phyloP scores from a whole-genome alignment of 768 basidiomycete genomes.

The Termitomyces sp. region DNA sequence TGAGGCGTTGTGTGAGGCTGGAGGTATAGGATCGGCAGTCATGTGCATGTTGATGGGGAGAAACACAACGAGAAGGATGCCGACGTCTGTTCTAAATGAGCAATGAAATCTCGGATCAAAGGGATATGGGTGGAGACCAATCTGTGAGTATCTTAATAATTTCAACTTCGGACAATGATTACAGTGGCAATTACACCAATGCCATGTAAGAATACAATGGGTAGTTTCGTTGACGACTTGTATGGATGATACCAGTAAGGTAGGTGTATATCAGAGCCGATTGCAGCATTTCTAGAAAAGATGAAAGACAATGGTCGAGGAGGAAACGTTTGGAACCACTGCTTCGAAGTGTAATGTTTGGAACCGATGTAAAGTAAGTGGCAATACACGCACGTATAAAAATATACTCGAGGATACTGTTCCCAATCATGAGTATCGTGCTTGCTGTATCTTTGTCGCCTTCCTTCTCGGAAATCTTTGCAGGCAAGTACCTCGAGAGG shows the following conservation, averaged over 20 bases:
- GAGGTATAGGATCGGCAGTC: slow-evolving; percentile 46
- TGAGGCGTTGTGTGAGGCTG: slow-evolving; percentile 34
- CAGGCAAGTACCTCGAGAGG: background rate
- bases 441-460: too few relatives aligned
- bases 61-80: slow-evolving; percentile 57
- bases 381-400: slow-evolving; percentile 46
- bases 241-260: slow-evolving; percentile 45
- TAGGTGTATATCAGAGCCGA: slow-evolving; percentile 28
- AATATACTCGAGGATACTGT: slow-evolving; percentile 46
- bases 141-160: slow-evolving; percentile 31
- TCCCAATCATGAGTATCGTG: slow-evolving; percentile 39
- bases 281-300: slow-evolving; percentile 38
- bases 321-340: slow-evolving; percentile 45
- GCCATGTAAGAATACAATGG: slow-evolving; percentile 65
- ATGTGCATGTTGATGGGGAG: slow-evolving; percentile 58
- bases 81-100: slow-evolving; percentile 39
- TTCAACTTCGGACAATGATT: background rate
- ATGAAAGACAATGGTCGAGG: slow-evolving; percentile 42
- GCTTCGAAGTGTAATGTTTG: slow-evolving; percentile 43
- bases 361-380: slow-evolving; percentile 44
- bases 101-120: slow-evolving; percentile 48
- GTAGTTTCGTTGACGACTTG: slow-evolving; percentile 39
- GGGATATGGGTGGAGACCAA: slow-evolving; percentile 55
- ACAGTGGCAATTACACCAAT: slow-evolving; percentile 47
- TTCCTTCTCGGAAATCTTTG: too few relatives aligned